A percentile compares a stretch with the other conserved stretches of the same genome.
Conservation (phyloP, 208 protist species). For the Crithidia mellificae region DNA sequence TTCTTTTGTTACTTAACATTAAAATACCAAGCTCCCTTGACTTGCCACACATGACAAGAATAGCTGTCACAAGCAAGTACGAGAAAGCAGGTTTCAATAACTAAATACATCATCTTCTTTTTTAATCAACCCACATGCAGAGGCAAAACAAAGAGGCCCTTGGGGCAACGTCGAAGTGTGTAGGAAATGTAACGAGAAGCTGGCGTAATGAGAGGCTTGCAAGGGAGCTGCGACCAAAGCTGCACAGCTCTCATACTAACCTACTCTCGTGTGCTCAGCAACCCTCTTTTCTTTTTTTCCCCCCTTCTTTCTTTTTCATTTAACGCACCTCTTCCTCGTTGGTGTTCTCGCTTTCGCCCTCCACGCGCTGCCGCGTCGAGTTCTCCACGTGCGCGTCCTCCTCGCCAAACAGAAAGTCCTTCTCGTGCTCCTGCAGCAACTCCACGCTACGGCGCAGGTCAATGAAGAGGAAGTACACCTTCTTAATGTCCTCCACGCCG, state of each 20-base stretch:
- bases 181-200: too few relatives aligned
- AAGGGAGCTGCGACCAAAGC: too few relatives aligned
- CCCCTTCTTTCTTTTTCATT: not conserved
- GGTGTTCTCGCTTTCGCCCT: slow-evolving; percentile 24
- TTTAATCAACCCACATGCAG: too few relatives aligned
- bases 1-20: too few relatives aligned
- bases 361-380: slow-evolving; percentile 42
- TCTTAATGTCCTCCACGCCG: slow-evolving; percentile 95
- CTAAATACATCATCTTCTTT: slow-evolving; percentile 2
- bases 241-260: not conserved
- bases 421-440: slow-evolving; percentile 89
- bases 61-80: not conserved
- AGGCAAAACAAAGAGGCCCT: slow-evolving; percentile 16
- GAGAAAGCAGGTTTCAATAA: not conserved
- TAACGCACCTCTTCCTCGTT: slow-evolving; percentile 55
- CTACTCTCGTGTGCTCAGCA: not conserved
- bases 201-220: too few relatives aligned
- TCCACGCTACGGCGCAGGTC: slow-evolving; percentile 94
- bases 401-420: slow-evolving; percentile 92
- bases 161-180: too few relatives aligned
- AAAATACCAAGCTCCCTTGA: too few relatives aligned
- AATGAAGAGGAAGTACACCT: slow-evolving; percentile 98
- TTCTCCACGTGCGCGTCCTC: slow-evolving; percentile 76
- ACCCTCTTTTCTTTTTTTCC: not conserved
- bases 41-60: too few relatives aligned